These are phyloP conservation scores for Coemansia sp. DNA, from an alignment of 192 early-diverging fungal genomes.

Conservation along the genomic window DNA sequence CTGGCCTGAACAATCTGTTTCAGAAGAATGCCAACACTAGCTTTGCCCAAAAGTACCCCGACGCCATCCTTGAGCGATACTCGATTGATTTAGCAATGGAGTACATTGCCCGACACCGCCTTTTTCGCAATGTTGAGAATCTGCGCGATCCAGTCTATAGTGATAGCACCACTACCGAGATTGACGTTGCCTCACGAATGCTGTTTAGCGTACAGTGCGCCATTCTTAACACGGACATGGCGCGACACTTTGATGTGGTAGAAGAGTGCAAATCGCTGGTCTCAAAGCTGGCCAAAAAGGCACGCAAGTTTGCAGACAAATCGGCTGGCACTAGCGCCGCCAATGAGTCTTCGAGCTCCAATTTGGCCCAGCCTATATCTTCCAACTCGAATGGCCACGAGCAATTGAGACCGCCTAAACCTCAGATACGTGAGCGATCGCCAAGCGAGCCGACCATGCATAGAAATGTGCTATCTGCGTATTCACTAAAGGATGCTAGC, in stretches of 20 bases:
- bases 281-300: slow-evolving; percentile 44
- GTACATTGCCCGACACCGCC: slow-evolving; percentile 71
- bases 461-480: slow-evolving; percentile 12
- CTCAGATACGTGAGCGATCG: slow-evolving; percentile 15
- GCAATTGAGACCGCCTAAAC: background rate
- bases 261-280: slow-evolving; percentile 57
- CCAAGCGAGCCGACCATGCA: slow-evolving; percentile 40
- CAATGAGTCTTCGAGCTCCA: background rate
- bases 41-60: slow-evolving; percentile 69
- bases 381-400: background rate
- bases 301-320: slow-evolving; percentile 27
- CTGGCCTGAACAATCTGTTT: slow-evolving; percentile 89
- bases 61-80: slow-evolving; percentile 86
- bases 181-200: slow-evolving; percentile 49
- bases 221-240: slow-evolving; percentile 92
- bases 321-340: background rate
- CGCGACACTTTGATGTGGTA: slow-evolving; percentile 73
- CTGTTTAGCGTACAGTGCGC: slow-evolving; percentile 54
- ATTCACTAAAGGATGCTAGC: slow-evolving; percentile 3
- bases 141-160: slow-evolving; percentile 54
- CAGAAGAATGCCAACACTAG: slow-evolving; percentile 84
- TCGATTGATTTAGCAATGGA: slow-evolving; percentile 76
- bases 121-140: slow-evolving; percentile 62
- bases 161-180: slow-evolving; percentile 52
- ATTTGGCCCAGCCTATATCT: background rate